Conservation (phyloP, 768 basidiomycete species). For the Amyloporia xantha region DNA sequence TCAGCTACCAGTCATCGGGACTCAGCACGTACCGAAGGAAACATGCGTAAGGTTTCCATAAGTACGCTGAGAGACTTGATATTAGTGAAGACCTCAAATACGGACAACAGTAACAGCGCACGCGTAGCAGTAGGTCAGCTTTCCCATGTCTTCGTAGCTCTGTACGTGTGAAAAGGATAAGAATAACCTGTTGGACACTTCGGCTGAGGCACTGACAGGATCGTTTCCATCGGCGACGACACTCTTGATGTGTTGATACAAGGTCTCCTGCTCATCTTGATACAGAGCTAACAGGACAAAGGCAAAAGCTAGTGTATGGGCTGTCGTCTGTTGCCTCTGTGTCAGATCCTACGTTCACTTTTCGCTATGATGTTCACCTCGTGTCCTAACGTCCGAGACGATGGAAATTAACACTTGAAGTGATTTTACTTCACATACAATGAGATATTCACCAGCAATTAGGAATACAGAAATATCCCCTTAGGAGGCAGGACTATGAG, state of each 20-base stretch:
- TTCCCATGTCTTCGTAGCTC: slow-evolving; percentile 25
- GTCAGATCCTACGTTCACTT: slow-evolving; percentile 52
- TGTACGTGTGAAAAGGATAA: slow-evolving; percentile 6
- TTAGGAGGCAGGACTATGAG: slow-evolving; percentile 1
- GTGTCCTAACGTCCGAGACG: background rate
- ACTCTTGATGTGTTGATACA: slow-evolving; percentile 26
- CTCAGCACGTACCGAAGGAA: slow-evolving; percentile 20
- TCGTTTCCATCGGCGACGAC: slow-evolving; percentile 20
- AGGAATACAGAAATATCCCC: slow-evolving; percentile 38
- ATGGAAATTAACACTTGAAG: background rate
- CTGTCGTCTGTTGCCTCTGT: slow-evolving; percentile 30
- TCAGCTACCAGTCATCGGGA: background rate
- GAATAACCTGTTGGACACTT: background rate
- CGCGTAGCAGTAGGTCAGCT: slow-evolving; percentile 19
- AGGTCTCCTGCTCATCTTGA: slow-evolving; percentile 33
- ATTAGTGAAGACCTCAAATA: too few species aligned
- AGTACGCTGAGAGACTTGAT: slow-evolving; percentile 18
- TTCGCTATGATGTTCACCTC: slow-evolving; percentile 32
- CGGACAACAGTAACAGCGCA: slow-evolving; percentile 12
- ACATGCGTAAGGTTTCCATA: slow-evolving; percentile 29
- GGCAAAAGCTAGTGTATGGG: slow-evolving; percentile 28
- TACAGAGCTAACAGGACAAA: slow-evolving; percentile 34
- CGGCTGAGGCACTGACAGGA: slow-evolving; percentile 18
- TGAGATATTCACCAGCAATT: slow-evolving; percentile 36
- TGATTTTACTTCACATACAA: slow-evolving; percentile 28